Conservation (phyloP, 306 rosid genomes). For the Lathyrus oleraceus region DNA sequence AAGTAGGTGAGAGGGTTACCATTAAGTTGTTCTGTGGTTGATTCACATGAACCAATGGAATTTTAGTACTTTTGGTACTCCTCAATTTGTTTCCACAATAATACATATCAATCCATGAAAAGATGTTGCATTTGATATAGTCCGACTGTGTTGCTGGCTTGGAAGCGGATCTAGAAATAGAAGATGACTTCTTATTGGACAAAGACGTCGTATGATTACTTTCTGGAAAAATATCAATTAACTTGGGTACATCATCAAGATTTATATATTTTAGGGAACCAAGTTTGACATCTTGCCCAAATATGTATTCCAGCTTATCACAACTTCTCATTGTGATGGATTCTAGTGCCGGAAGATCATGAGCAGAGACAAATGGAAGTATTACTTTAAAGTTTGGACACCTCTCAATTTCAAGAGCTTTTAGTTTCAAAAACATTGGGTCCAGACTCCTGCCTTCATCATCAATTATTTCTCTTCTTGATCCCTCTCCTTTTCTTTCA, state of each 20-base stretch:
- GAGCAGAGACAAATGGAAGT: neutral
- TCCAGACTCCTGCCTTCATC: neutral
- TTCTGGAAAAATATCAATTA: neutral
- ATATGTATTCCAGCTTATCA: neutral
- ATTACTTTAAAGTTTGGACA: neutral
- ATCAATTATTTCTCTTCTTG: neutral
- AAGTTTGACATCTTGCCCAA: neutral
- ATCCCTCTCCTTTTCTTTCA: neutral
- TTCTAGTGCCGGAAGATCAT: neutral
- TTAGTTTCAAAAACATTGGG: neutral
- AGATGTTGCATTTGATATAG: neutral
- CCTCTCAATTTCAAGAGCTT: rapidly evolving
- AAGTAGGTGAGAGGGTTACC: neutral
- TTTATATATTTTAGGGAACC: neutral
- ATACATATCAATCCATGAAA: neutral
- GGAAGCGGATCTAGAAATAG: neutral
- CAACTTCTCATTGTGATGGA: neutral
- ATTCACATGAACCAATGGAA: neutral
- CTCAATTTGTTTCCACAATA: neutral
- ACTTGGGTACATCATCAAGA: neutral
- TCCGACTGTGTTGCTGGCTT: neutral
- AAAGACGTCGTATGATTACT: neutral
- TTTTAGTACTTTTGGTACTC: neutral
- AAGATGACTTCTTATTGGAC: neutral
- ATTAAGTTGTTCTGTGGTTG: neutral